Evolutionary conservation across 208 protist species (phyloP), one percentile per base, ranked within the genome.

Genomic region (Acanthamoeba royreba): DNA sequence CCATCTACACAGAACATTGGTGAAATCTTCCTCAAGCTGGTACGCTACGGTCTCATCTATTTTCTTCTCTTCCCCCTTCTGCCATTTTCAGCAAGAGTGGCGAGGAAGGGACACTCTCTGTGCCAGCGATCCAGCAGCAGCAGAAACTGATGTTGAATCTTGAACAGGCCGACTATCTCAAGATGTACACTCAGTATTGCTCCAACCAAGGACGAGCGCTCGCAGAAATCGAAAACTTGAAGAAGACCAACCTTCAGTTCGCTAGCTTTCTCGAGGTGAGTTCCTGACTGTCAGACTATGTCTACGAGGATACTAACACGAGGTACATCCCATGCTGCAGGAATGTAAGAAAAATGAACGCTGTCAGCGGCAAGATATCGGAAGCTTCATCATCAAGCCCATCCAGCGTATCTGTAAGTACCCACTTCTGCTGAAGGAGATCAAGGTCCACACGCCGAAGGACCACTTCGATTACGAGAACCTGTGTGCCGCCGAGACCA

Each of bases 351-450:
- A 66, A 25, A 89, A 89, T 25, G 49, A 55, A 42, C 45, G 81
- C 4, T 89, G 81, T 43, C 81, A 89, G 31, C 31, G 81, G 19
- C 81, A 89, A 25, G 81, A 89, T 49, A 89, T 89, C 31, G 81
- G 81, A 28, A 89, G 81, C 81, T 89, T 89, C 81, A 89, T 89
- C 81, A 89, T 89, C 52, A 89, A 89, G 81, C 81, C 81, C 81
- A 89, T 89, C 45, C 81, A 89, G 35, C 81, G 81, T 28, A 89
- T 89, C 47, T 89, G 81, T 40, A 89, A 89, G 38, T 89, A 89
- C 43, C 81, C 81, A 0, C n/a, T 89, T 28, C 81, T 89, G 4
- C 33, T 89, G 47, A 89, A 89, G 81, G 81, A 89, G 35, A 89
- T 89, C 45, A 33, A 47, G 52, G 31, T 40, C 13, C 81, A 89